A percentile compares a stretch with the other conserved stretches of the same genome.
phyloP scores from a whole-genome alignment of 768 basidiomycete genomes.

The Inosperma sp. region DNA sequence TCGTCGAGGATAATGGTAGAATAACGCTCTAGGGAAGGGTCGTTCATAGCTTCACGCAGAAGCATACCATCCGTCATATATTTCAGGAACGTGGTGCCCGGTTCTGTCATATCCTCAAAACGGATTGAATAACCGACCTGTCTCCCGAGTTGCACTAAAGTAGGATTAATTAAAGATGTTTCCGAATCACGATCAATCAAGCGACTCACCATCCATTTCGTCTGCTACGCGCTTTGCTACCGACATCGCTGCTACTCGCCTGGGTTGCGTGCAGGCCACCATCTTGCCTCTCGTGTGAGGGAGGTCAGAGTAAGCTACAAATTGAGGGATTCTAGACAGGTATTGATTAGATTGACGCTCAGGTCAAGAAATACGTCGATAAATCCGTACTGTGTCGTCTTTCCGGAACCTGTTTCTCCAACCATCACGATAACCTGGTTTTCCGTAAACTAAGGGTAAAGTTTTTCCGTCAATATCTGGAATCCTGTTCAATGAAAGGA shows the following conservation, averaged over 20 bases:
- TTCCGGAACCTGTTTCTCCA: slow-evolving; percentile 36
- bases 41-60: slow-evolving; percentile 45
- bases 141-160: slow-evolving; percentile 74
- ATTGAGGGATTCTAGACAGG: slow-evolving; percentile 81
- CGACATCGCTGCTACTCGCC: slow-evolving; percentile 96
- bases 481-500: background rate
- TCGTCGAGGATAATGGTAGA: slow-evolving; percentile 98
- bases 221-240: slow-evolving; percentile 98
- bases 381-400: slow-evolving; percentile 73
- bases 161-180: slow-evolving; percentile 1
- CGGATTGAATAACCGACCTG: slow-evolving; percentile 36
- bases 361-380: background rate
- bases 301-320: slow-evolving; percentile 89
- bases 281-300: slow-evolving; percentile 87
- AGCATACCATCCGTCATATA: slow-evolving; percentile 99
- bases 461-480: slow-evolving; percentile 13
- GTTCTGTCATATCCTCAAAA: slow-evolving; percentile 95
- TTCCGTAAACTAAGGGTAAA: slow-evolving; percentile 51
- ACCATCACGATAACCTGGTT: slow-evolving; percentile 89
- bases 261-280: slow-evolving; percentile 94
- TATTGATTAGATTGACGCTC: slow-evolving; percentile 11
- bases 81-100: slow-evolving; percentile 90
- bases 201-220: slow-evolving; percentile 88
- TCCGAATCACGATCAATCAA: background rate
- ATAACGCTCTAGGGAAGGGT: slow-evolving; percentile 81